phyloP scores from a whole-genome alignment of 768 basidiomycete species.

The Coprinopsis sp. region DNA sequence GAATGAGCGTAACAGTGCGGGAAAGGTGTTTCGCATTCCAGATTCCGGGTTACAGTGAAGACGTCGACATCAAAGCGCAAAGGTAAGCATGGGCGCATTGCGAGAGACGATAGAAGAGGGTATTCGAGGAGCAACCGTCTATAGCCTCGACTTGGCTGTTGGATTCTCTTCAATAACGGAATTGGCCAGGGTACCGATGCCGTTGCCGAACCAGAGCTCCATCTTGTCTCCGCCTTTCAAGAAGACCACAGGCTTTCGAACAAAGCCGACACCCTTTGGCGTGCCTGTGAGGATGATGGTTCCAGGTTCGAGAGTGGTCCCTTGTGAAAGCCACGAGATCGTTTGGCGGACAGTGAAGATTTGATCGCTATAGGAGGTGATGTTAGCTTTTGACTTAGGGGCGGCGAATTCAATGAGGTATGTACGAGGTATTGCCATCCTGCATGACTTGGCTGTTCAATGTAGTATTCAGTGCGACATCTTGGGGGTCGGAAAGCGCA shows the following conservation, averaged over 20 bases:
- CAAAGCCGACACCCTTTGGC: conserved; percentile 79
- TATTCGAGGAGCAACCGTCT: too few relatives aligned
- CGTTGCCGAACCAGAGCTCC: conserved; percentile 61
- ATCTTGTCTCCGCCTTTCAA: conserved; percentile 73
- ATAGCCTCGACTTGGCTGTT: background rate
- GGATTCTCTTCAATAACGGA: conserved; percentile 63
- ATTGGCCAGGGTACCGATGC: conserved; percentile 78
- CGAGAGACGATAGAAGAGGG: too few relatives aligned
- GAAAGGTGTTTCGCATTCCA: too few relatives aligned
- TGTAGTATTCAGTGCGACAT: conserved; percentile 53
- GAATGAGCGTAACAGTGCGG: too few relatives aligned
- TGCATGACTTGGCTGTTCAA: conserved; percentile 70
- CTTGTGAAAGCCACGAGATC: conserved; percentile 77
- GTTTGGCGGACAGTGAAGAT: conserved; percentile 79
- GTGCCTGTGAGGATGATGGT: conserved; percentile 82
- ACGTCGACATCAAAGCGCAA: too few relatives aligned
- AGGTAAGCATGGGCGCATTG: too few relatives aligned
- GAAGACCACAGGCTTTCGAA: conserved; percentile 62
- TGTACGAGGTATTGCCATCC: conserved; percentile 75
- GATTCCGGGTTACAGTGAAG: too few relatives aligned
- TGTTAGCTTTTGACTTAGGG: background rate
- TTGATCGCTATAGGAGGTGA: conserved; percentile 49
- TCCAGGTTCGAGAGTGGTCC: conserved; percentile 77
- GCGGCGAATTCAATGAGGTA: conserved; percentile 7
- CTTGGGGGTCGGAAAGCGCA: conserved; percentile 62